Conservation (phyloP, 2,329 filamentous ascomycete species). For the Lachnellula arida region DNA sequence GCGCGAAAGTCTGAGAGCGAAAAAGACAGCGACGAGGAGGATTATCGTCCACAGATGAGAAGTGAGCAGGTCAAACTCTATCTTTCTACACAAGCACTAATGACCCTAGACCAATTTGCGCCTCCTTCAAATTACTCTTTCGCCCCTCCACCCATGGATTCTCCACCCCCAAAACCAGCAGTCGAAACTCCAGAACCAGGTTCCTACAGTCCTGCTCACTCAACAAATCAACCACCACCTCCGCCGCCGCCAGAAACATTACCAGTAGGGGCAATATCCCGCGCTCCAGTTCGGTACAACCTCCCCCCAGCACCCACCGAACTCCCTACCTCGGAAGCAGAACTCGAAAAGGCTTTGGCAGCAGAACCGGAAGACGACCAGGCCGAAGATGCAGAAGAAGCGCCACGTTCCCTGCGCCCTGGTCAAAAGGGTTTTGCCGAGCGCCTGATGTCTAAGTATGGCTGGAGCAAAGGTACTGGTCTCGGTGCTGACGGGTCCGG, state of each 20-base stretch:
- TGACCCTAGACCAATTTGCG: conserved; percentile 50
- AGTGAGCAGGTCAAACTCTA: conserved; percentile 34
- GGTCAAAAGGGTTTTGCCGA: conserved; percentile 82
- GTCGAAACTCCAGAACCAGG: conserved; percentile 17
- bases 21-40: conserved; percentile 41
- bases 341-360: conserved; percentile 42
- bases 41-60: conserved; percentile 38
- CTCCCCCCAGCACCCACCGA: conserved; percentile 47
- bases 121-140: conserved; percentile 53
- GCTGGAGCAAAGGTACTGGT: conserved; percentile 84
- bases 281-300: conserved; percentile 71
- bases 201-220: background rate
- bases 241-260: conserved; percentile 29
- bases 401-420: conserved; percentile 59
- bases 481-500: conserved; percentile 78
- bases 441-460: conserved; percentile 87
- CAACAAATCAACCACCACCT: conserved; percentile 21
- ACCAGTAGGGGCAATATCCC: conserved; percentile 61
- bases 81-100: conserved; percentile 11
- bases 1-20: conserved; percentile 43
- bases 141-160: conserved; percentile 47
- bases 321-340: conserved; percentile 47
- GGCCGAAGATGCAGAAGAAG: conserved; percentile 31
- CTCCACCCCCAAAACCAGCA: conserved; percentile 40
- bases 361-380: conserved; percentile 33